Percentiles rank a stretch among this genome's conserved stretches.
phyloP scores from a whole-genome alignment of 2,329 filamentous ascomycete species.

The Penicillium occitanis region DNA sequence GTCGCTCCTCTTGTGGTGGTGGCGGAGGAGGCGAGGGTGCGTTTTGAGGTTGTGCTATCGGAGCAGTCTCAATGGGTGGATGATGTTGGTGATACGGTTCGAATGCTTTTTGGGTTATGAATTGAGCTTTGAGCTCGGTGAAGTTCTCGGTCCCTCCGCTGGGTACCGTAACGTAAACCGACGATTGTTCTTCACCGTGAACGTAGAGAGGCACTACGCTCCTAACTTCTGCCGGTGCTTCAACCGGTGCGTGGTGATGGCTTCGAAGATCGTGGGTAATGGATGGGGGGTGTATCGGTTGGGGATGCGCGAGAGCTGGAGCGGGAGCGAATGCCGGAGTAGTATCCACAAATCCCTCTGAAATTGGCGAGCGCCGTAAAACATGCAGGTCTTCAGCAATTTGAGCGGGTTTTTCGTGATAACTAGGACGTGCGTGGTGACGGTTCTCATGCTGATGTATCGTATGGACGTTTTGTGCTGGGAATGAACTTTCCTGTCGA shows the following conservation, averaged over 20 bases:
- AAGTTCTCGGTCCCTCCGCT: slow-evolving; percentile 10
- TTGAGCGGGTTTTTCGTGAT: background rate
- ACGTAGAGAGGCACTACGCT: slow-evolving; percentile 48
- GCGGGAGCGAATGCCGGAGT: slow-evolving; percentile 6
- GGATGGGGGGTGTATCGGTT: slow-evolving; percentile 12
- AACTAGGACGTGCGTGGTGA: background rate
- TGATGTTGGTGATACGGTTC: slow-evolving; percentile 7
- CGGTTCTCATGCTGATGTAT: background rate
- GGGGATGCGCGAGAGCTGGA: slow-evolving; percentile 17
- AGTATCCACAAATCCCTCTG: slow-evolving; percentile 16
- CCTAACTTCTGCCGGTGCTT: slow-evolving; percentile 25
- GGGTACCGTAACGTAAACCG: slow-evolving; percentile 31
- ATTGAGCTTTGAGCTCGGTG: slow-evolving; percentile 29
- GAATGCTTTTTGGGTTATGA: slow-evolving; percentile 19
- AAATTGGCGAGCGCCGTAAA: slow-evolving; percentile 20
- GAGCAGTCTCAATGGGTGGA: background rate
- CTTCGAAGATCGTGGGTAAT: slow-evolving; percentile 3
- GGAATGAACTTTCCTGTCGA: background rate
- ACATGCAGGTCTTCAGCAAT: slow-evolving; percentile 18
- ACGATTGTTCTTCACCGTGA: slow-evolving; percentile 45
- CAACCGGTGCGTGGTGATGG: slow-evolving; percentile 1
- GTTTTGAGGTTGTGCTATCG: slow-evolving; percentile 3
- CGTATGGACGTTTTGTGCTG: background rate
- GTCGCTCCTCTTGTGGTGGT: slow-evolving; percentile 35
- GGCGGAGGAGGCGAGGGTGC: slow-evolving; percentile 28